These are phyloP conservation scores for Talaromyces thailandensis DNA, from an alignment of 495 filamentous ascomycete genomes.

Conservation along the genomic window DNA sequence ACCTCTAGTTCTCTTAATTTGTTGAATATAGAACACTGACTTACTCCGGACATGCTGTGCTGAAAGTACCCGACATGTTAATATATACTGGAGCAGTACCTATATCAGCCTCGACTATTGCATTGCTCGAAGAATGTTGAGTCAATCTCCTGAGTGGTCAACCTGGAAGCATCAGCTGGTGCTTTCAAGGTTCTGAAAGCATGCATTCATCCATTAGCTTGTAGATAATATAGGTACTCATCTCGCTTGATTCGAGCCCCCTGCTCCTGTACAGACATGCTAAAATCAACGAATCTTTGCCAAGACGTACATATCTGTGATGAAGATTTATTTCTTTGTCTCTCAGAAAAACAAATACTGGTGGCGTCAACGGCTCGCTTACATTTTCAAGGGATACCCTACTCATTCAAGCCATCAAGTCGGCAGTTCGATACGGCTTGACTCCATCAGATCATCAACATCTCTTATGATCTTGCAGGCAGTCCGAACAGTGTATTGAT, in stretches of 20 bases:
- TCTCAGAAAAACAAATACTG: background rate
- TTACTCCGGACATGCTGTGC: background rate
- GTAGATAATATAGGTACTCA: background rate
- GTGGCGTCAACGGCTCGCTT: background rate
- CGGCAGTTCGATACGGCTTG: background rate
- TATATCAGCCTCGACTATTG: background rate
- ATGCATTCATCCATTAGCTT: background rate
- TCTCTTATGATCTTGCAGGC: background rate
- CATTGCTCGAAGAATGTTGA: background rate
- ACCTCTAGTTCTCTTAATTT: background rate
- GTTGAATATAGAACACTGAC: background rate
- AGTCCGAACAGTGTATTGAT: background rate
- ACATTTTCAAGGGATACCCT: background rate
- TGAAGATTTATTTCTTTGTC: background rate
- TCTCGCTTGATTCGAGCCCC: background rate
- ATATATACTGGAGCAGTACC: background rate
- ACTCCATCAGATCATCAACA: background rate
- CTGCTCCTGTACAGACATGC: background rate
- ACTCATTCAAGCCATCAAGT: background rate
- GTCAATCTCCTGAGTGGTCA: background rate
- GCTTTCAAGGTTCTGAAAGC: background rate
- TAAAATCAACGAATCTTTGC: background rate
- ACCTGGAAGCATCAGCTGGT: background rate
- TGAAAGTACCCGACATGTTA: background rate
- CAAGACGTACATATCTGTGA: background rate